Base-by-base conservation (phyloP, 805 yeast genomes). In the Candida caryicola region DNA sequence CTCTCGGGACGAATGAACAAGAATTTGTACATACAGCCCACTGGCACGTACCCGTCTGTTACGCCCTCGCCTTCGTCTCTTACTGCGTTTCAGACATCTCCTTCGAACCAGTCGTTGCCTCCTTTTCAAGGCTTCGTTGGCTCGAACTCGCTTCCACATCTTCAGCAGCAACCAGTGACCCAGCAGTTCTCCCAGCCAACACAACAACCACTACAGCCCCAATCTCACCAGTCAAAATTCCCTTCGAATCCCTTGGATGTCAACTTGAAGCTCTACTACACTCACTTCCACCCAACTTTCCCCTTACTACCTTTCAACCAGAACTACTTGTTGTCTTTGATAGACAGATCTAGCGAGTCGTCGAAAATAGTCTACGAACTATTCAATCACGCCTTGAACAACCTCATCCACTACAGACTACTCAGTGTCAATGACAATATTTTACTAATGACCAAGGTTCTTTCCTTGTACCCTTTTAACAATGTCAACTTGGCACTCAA, bases 301-400 rank as follows among this genome's bases (percentile, higher is more conserved):
- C 79, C 81, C 5, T 54, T 76, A 3, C 54, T 77, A 17, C 72
- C 77, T 1, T 55, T 58, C 39, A 54, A 62, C 36, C 46, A 49
- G 10, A 49, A 52, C 13, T 27, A 49, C 31, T 37, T 56, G 4
- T 38, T 60, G 23, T 39, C 41, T 10, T 29, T 50, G 29, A 27
- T 52, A 10, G 36, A 39, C 9, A 36, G 32, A 16, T 41, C 41
- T 37, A 31, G 31, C 16, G 33, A 14, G 57, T 57, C n/a, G 53
- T 50, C 17, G 59, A 59, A 8, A 60, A 17, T 5, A 8, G 50
- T 74, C 1, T 39, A 71, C 10, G 75, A 71, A 21, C 45, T 73
- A 2, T 74, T 77, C 46, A 60, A 62, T 36, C 50, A 59, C 1
- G 48, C 78, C 1, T 53, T 76, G 34, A 58, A 62, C 42, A 60